These are phyloP conservation scores for Paxillus involutus DNA, from an alignment of 768 basidiomycete species.

Conservation along the genomic window DNA sequence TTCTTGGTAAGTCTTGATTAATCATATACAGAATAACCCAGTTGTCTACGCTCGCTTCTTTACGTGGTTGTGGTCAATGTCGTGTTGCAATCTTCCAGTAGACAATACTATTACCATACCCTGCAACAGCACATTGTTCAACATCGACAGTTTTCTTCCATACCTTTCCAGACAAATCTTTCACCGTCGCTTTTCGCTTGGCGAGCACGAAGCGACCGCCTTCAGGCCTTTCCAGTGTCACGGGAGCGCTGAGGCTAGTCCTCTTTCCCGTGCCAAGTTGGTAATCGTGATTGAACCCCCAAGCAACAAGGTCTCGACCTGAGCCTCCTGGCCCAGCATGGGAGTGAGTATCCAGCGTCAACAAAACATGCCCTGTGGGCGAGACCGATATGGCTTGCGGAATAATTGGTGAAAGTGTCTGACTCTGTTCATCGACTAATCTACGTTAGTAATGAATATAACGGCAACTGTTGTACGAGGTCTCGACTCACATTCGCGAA, in stretches of 20 bases:
- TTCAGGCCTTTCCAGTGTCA: constrained; percentile 46
- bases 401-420: constrained; percentile 60
- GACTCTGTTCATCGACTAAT: constrained; percentile 63
- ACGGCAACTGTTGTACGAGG: not conserved
- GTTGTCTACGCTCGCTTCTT: too few species aligned
- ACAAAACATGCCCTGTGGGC: constrained; percentile 72
- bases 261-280: constrained; percentile 78
- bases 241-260: constrained; percentile 55
- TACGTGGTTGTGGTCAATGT: not conserved
- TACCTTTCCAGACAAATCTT: constrained; percentile 56
- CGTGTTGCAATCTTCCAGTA: constrained; percentile 62
- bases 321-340: constrained; percentile 47
- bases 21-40: too few species aligned
- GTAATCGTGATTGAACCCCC: constrained; percentile 73
- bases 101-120: constrained; percentile 61
- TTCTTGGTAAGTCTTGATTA: too few species aligned
- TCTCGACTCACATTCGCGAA: constrained; percentile 75
- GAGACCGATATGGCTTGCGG: constrained; percentile 68
- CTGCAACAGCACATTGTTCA: constrained; percentile 62
- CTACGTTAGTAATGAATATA: constrained; percentile 1
- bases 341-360: constrained; percentile 63
- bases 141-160: constrained; percentile 63
- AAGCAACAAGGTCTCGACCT: constrained; percentile 66
- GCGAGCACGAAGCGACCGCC: constrained; percentile 63
- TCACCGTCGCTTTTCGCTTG: constrained; percentile 49